A percentile compares a stretch with the other conserved stretches of the same genome.
Evolutionary conservation across 352 stramenopile species (phyloP).

Genomic region (Globisporangium nodosum): DNA sequence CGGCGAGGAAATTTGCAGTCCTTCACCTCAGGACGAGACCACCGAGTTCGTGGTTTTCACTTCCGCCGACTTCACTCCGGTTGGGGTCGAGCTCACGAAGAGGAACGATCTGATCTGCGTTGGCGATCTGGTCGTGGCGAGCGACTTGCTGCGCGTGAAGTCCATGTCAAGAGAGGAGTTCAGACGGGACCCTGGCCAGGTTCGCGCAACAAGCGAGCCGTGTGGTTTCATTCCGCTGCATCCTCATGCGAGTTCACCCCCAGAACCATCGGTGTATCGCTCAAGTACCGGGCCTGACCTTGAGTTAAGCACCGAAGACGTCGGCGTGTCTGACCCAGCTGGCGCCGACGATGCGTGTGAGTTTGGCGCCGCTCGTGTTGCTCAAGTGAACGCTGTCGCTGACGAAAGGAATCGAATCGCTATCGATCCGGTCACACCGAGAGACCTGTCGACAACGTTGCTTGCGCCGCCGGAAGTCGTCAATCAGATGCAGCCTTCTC

Average conservation of each 20-base stretch:
- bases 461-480: neutral
- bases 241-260: neutral
- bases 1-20: neutral
- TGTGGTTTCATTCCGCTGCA: neutral
- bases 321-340: too few relatives aligned
- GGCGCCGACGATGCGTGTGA: too few relatives aligned
- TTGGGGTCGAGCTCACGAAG: neutral
- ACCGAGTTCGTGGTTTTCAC: constrained; percentile 7
- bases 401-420: too few relatives aligned
- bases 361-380: too few relatives aligned
- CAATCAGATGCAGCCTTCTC: neutral
- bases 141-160: neutral
- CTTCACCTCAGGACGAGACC: neutral
- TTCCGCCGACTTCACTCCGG: neutral
- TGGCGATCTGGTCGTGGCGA: neutral
- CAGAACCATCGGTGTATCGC: too few relatives aligned
- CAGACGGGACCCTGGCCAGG: too few relatives aligned
- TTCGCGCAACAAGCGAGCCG: neutral
- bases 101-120: constrained; percentile 13
- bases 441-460: neutral
- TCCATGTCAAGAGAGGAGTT: neutral
- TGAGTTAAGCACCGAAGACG: too few relatives aligned
- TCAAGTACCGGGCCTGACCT: too few relatives aligned
- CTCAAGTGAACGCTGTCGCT: too few relatives aligned
- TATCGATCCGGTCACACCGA: neutral